phyloP scores from a whole-genome alignment of 2,329 filamentous ascomycete genomes.

The Hypomyces perniciosus region DNA sequence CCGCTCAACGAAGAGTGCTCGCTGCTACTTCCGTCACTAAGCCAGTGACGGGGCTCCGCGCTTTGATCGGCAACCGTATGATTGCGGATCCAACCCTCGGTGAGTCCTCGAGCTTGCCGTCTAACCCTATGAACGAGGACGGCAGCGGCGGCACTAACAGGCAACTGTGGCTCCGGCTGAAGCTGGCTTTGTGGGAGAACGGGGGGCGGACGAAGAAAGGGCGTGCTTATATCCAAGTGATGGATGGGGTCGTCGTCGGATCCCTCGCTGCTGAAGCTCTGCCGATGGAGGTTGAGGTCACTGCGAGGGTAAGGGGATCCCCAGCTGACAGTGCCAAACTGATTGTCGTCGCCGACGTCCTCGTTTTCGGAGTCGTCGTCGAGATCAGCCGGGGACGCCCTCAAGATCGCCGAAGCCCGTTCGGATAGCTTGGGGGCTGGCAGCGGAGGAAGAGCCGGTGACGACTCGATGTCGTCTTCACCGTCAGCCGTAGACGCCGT shows the following conservation, averaged over 20 bases:
- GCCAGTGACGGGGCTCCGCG: slow-evolving; percentile 71
- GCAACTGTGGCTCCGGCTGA: slow-evolving; percentile 23
- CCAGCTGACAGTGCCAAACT: slow-evolving; percentile 73
- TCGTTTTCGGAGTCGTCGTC: slow-evolving; percentile 18
- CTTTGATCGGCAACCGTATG: slow-evolving; percentile 67
- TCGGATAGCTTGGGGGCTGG: slow-evolving; percentile 53
- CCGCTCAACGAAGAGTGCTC: slow-evolving; percentile 70
- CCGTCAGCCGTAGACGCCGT: slow-evolving; percentile 56
- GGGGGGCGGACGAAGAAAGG: slow-evolving; percentile 54
- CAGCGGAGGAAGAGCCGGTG: slow-evolving; percentile 53
- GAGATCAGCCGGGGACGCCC: slow-evolving; percentile 40
- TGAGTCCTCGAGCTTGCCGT: slow-evolving; percentile 57
- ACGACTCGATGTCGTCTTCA: slow-evolving; percentile 47
- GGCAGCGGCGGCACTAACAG: slow-evolving; percentile 50
- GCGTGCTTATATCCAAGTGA: slow-evolving; percentile 55
- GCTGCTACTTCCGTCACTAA: slow-evolving; percentile 67
- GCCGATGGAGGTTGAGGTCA: slow-evolving; percentile 44
- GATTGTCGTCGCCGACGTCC: slow-evolving; percentile 18
- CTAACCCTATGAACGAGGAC: slow-evolving; percentile 59
- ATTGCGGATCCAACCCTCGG: slow-evolving; percentile 80
- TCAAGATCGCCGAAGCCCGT: slow-evolving; percentile 48
- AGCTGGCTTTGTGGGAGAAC: slow-evolving; percentile 20
- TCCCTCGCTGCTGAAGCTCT: slow-evolving; percentile 52
- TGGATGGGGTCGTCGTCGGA: slow-evolving; percentile 56
- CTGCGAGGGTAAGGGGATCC: slow-evolving; percentile 80